These are phyloP conservation scores for Effrenium voratum DNA, from an alignment of 73 alveolate species.

Conservation along the genomic window DNA sequence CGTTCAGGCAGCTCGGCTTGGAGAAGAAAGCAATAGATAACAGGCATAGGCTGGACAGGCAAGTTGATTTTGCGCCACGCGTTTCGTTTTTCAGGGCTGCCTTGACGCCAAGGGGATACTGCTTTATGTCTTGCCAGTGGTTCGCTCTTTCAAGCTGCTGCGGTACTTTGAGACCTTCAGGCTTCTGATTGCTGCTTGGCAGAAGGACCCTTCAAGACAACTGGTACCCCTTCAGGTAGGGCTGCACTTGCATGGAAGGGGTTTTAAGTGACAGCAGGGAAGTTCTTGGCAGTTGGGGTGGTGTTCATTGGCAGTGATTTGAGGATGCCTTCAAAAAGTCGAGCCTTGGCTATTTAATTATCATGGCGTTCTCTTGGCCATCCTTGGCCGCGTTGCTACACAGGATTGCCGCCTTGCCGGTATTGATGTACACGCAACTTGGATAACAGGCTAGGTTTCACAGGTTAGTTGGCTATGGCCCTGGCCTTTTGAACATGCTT, in stretches of 20 bases:
- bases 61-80: not conserved
- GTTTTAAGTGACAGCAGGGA: not conserved
- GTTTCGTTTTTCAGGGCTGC: not conserved
- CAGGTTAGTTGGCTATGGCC: no score
- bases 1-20: no score
- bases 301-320: not conserved
- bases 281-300: not conserved
- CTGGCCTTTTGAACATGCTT: no score
- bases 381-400: not conserved
- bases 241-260: no score
- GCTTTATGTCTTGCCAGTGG: conserved; percentile 35
- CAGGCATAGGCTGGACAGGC: no score
- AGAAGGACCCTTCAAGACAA: not conserved
- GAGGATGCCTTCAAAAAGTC: conserved; percentile 81
- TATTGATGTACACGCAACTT: conserved; percentile 80
- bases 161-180: conserved; percentile 71
- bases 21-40: no score
- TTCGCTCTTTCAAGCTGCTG: conserved; percentile 65
- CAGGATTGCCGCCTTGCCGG: conserved; percentile 77
- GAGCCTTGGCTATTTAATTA: not conserved
- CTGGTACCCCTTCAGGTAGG: no score
- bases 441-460: no score
- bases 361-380: not conserved
- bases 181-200: conserved; percentile 66
- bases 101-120: conserved; percentile 8